phyloP scores from a whole-genome alignment of 345 rosid genomes.

The Combretum micranthum region DNA sequence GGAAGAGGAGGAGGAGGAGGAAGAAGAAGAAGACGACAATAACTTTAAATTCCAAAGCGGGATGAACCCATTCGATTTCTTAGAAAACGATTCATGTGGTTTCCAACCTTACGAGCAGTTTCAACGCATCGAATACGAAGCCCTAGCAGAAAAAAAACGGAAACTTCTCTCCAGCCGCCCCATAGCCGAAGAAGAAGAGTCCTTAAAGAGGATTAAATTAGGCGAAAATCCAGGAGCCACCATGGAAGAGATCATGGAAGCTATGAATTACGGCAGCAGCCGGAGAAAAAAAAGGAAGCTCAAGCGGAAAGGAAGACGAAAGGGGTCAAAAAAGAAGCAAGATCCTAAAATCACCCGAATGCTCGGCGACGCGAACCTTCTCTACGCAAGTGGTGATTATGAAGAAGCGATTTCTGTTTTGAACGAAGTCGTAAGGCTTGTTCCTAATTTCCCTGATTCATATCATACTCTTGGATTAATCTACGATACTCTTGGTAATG shows the following conservation, averaged over 20 bases:
- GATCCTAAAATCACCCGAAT: conserved; percentile 45
- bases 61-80: conserved; percentile 24
- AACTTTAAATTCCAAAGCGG: conserved; percentile 24
- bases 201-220: conserved; percentile 39
- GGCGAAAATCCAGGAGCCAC: conserved; percentile 39
- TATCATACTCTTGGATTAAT: conserved; percentile 72
- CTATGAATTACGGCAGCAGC: conserved; percentile 36
- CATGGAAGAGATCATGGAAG: conserved; percentile 54
- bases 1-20: no score
- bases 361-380: conserved; percentile 72
- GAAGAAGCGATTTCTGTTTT: conserved; percentile 65
- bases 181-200: conserved; percentile 36
- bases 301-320: conserved; percentile 65
- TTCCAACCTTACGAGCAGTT: conserved; percentile 32
- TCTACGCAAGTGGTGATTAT: conserved; percentile 50
- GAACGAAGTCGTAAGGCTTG: conserved; percentile 54
- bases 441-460: conserved; percentile 59
- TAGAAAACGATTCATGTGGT: conserved; percentile 22
- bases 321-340: conserved; percentile 54
- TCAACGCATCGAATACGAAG: conserved; percentile 60
- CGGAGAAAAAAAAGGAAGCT: conserved; percentile 53
- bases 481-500: conserved; percentile 55
- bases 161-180: conserved; percentile 22
- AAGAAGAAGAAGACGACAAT: conserved; percentile 26
- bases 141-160: conserved; percentile 73